Percentiles rank a stretch among this genome's conserved stretches.
phyloP scores from a whole-genome alignment of 163 green algal genomes.

The Volvox carteri region DNA sequence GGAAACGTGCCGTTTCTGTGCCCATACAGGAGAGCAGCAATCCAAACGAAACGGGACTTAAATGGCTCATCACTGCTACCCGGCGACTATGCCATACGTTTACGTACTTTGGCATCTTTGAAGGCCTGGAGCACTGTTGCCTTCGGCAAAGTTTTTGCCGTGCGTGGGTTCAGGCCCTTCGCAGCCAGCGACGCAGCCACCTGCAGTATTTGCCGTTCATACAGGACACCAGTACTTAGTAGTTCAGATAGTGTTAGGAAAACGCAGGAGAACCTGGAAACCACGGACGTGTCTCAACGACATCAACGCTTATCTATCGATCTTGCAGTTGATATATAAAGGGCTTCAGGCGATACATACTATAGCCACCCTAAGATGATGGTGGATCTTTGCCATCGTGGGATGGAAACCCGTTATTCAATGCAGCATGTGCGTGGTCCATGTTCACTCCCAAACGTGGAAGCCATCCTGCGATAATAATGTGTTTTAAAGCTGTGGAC shows the following conservation, averaged over 20 bases:
- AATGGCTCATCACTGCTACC: background rate
- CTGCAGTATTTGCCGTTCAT: background rate
- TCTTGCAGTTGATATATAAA: background rate
- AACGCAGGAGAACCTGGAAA: no score
- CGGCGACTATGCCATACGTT: no score
- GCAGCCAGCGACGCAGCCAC: background rate
- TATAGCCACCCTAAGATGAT: background rate
- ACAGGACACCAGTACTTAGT: background rate
- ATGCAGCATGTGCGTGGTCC: background rate
- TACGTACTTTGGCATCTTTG: background rate
- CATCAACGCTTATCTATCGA: background rate
- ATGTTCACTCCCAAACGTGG: background rate
- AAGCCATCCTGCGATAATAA: background rate
- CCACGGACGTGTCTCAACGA: no score
- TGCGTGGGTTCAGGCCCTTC: background rate
- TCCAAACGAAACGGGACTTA: background rate
- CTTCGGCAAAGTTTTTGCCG: background rate
- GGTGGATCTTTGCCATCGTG: no score
- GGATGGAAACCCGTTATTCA: background rate
- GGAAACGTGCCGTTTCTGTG: background rate
- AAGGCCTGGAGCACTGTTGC: background rate
- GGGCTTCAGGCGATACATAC: background rate
- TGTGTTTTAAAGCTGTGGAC: background rate
- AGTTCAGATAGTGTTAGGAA: background rate
- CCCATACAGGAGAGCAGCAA: background rate